phyloP scores from a whole-genome alignment of 768 basidiomycete genomes.

The Mycena metata region DNA sequence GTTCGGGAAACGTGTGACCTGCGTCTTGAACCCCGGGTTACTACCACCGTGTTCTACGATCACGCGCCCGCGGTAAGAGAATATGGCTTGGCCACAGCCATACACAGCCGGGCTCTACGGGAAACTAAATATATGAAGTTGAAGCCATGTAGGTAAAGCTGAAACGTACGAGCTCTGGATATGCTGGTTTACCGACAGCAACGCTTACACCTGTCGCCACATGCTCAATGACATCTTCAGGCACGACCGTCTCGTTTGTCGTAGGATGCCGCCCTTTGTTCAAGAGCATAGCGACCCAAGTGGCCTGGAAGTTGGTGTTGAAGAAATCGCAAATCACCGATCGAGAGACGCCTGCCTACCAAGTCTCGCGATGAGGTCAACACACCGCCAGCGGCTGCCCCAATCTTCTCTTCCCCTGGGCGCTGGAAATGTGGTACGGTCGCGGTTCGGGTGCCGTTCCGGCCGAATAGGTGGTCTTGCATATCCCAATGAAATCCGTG shows the following conservation, averaged over 20 bases:
- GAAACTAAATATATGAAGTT: not conserved
- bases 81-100: slow-evolving; percentile 55
- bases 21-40: slow-evolving; percentile 53
- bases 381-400: slow-evolving; percentile 59
- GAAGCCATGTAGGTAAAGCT: not conserved
- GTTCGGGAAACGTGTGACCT: slow-evolving; percentile 31
- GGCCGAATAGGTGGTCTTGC: slow-evolving; percentile 46
- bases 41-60: slow-evolving; percentile 60
- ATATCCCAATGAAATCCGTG: slow-evolving; percentile 46
- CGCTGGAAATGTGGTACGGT: slow-evolving; percentile 56
- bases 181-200: slow-evolving; percentile 49
- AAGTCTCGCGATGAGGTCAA: slow-evolving; percentile 58
- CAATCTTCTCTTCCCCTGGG: slow-evolving; percentile 54
- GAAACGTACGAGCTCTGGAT: slow-evolving; percentile 50
- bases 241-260: slow-evolving; percentile 54
- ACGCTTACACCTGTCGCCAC: slow-evolving; percentile 54
- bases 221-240: slow-evolving; percentile 51
- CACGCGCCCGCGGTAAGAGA: slow-evolving; percentile 56
- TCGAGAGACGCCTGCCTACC: slow-evolving; percentile 43
- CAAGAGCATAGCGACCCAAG: slow-evolving; percentile 57
- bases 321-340: too few relatives aligned
- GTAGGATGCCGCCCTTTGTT: slow-evolving; percentile 55
- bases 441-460: slow-evolving; percentile 51
- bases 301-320: slow-evolving; percentile 26
- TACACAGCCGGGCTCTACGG: slow-evolving; percentile 59